phyloP scores from a whole-genome alignment of 352 stramenopile species.

The Globisporangium parvum region DNA sequence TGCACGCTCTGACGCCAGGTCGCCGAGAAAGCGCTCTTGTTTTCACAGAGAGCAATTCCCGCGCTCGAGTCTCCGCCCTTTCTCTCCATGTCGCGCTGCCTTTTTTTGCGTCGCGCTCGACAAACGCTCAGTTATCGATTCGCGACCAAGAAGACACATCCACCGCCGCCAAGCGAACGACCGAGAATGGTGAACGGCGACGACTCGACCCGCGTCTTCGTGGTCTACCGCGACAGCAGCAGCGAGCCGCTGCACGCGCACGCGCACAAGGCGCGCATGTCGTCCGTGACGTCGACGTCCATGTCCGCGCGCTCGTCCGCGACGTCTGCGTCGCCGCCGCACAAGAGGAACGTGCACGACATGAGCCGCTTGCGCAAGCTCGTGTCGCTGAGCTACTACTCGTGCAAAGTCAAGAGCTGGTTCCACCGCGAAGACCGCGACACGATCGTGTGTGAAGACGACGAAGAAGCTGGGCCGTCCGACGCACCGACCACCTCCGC shows the following conservation, averaged over 20 bases:
- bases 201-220: background rate
- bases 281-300: background rate
- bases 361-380: slow-evolving; percentile 43
- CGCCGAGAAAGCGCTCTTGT: too few relatives aligned
- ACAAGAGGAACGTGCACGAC: slow-evolving; percentile 13
- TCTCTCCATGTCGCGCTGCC: too few relatives aligned
- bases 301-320: slow-evolving; percentile 1
- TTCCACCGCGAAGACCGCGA: slow-evolving; percentile 52
- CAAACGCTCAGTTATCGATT: too few relatives aligned
- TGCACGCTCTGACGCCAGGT: too few relatives aligned
- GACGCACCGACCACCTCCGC: slow-evolving; percentile 45
- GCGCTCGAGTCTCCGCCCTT: too few relatives aligned
- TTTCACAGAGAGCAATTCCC: too few relatives aligned
- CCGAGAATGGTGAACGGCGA: background rate
- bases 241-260: too few relatives aligned
- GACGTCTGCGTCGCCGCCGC: slow-evolving; percentile 3
- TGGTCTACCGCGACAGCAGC: background rate
- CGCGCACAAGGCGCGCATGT: background rate
- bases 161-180: background rate
- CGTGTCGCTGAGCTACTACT: slow-evolving; percentile 53
- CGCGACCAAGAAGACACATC: background rate
- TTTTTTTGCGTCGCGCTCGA: too few relatives aligned
- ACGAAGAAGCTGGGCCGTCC: slow-evolving; percentile 50
- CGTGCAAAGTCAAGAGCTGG: slow-evolving; percentile 41
- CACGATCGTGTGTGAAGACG: slow-evolving; percentile 51